Evolutionary conservation across 2,329 filamentous ascomycete genomes (phyloP).

Genomic region (Penicillium polonicum): DNA sequence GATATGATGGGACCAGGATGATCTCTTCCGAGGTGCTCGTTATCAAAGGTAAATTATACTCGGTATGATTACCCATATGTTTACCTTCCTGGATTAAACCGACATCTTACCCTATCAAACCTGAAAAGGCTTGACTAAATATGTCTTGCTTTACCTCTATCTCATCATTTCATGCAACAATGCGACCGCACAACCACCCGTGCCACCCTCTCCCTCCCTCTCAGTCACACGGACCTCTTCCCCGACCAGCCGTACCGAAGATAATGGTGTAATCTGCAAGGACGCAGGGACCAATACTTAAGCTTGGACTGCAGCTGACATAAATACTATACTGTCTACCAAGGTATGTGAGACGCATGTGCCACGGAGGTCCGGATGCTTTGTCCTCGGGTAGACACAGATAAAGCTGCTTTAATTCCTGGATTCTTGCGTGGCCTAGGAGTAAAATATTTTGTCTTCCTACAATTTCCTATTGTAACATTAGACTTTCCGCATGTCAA

Average conservation of each 20-base stretch:
- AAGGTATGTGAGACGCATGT: not conserved
- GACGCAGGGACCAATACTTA: conserved; percentile 31
- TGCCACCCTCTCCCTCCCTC: conserved; percentile 17
- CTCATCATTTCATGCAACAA: conserved; percentile 11
- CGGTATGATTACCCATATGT: not conserved
- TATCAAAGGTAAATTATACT: not conserved
- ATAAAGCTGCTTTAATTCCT: not conserved
- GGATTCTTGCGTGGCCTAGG: not conserved
- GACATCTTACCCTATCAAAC: not conserved
- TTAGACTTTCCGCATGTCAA: not conserved
- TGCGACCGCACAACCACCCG: conserved; percentile 19
- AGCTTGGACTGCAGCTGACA: conserved; percentile 11
- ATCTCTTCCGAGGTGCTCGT: not conserved
- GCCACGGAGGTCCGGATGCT: not conserved
- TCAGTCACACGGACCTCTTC: conserved; percentile 21
- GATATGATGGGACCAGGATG: not conserved
- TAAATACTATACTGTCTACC: not conserved
- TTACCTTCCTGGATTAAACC: not conserved
- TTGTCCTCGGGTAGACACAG: not conserved
- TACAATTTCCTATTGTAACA: not conserved
- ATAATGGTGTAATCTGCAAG: conserved; percentile 24
- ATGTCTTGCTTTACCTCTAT: conserved; percentile 4
- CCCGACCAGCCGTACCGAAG: conserved; percentile 22
- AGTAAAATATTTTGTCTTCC: not conserved
- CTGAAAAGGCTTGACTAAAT: not conserved